These are phyloP conservation scores for Penicillium sp. DNA, from an alignment of 2,329 filamentous ascomycete species.

Conservation along the genomic window DNA sequence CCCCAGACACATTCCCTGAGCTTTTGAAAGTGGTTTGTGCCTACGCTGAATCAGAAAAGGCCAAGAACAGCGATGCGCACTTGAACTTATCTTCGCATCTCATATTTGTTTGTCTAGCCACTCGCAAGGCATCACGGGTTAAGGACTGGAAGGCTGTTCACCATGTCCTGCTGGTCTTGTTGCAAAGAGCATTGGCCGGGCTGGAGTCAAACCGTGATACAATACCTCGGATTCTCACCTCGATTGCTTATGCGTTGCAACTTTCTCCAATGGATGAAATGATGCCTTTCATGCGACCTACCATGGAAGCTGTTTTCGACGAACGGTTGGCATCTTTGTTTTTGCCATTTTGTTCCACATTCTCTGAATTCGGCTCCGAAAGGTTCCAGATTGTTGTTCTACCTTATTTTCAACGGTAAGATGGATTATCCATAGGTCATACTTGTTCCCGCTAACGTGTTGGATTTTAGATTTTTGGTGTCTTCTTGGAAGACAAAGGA, in stretches of 20 bases:
- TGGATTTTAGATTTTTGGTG: conserved; percentile 61
- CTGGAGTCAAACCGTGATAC: conserved; percentile 23
- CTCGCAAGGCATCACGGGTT: conserved; percentile 75
- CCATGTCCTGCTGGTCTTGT: conserved; percentile 50
- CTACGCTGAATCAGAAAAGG: conserved; percentile 34
- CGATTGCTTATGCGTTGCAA: conserved; percentile 64
- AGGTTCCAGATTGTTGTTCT: conserved; percentile 77
- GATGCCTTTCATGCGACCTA: conserved; percentile 63
- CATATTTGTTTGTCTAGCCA: conserved; percentile 63
- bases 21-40: conserved; percentile 62
- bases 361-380: conserved; percentile 67
- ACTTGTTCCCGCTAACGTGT: not conserved
- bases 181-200: conserved; percentile 38
- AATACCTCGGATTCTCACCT: conserved; percentile 39
- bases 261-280: conserved; percentile 74
- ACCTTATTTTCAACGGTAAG: conserved; percentile 72
- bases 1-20: conserved; percentile 66
- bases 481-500: conserved; percentile 68
- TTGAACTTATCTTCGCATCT: conserved; percentile 37
- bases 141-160: conserved; percentile 66
- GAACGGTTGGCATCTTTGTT: conserved; percentile 69
- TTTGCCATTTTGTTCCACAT: conserved; percentile 77
- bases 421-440: not conserved
- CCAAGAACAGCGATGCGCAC: conserved; percentile 37
- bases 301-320: conserved; percentile 62